A percentile compares a stretch with the other conserved stretches of the same genome.
Evolutionary conservation across 805 yeast genomes (phyloP).

Genomic region (Maudiozyma saulgeensis): DNA sequence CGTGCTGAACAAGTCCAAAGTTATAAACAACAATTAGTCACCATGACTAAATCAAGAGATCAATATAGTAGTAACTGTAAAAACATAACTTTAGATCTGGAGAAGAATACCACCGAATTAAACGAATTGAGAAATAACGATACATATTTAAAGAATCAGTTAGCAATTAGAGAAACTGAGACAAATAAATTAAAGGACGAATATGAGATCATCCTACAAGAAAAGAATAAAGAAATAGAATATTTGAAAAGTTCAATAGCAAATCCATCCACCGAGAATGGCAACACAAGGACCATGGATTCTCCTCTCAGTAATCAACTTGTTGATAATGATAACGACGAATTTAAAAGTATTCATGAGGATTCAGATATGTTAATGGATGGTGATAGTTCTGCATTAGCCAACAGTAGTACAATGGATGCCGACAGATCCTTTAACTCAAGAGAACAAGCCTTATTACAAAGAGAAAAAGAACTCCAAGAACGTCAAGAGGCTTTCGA

Average conservation of each 20-base stretch:
- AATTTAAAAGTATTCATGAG: not conserved
- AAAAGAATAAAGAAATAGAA: not conserved
- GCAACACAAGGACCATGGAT: not conserved
- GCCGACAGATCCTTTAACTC: conserved; percentile 9
- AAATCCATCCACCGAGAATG: not conserved
- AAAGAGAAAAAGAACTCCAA: conserved; percentile 22
- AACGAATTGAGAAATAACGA: not conserved
- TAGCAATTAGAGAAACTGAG: not conserved
- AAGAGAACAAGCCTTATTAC: conserved; percentile 22
- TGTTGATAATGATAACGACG: not conserved
- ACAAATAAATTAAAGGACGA: not conserved
- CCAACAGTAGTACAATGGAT: conserved; percentile 1
- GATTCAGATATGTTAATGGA: not conserved
- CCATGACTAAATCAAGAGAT: conserved; percentile 1
- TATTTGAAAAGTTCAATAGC: not conserved
- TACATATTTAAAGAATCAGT: not conserved
- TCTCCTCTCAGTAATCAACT: not conserved
- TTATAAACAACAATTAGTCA: not conserved
- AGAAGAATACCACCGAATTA: not conserved
- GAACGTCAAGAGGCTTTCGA: conserved; percentile 25
- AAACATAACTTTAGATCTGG: not conserved
- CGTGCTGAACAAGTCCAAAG: conserved; percentile 7
- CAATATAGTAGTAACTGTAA: not conserved
- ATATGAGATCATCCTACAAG: not conserved
- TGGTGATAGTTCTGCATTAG: not conserved